Percentiles rank a stretch among this genome's conserved stretches.
Evolutionary conservation across 495 filamentous ascomycete species (phyloP).

Genomic region (Letharia lupina): DNA sequence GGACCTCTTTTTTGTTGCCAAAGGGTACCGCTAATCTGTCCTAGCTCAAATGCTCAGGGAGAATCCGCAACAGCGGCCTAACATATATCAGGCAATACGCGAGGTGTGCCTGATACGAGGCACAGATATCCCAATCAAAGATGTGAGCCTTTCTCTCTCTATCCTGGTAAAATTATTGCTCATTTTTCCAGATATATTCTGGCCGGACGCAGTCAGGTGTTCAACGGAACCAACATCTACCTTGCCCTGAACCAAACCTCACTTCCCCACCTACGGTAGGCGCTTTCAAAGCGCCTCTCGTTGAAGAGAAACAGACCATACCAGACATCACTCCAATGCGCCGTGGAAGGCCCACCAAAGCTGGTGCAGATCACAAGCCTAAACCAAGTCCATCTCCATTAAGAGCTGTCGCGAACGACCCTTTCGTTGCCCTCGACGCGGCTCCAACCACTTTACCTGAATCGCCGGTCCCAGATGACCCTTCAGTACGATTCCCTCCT

Average conservation of each 20-base stretch:
- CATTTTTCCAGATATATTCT: constrained; percentile 64
- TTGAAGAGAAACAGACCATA: constrained; percentile 59
- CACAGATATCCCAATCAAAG: constrained; percentile 79
- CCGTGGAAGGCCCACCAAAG: constrained; percentile 67
- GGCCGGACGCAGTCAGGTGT: constrained; percentile 55
- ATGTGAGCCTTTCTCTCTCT: constrained; percentile 50
- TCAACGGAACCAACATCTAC: constrained; percentile 53
- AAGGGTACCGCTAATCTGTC: constrained; percentile 11
- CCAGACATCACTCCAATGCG: constrained; percentile 95
- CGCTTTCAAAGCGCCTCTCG: constrained; percentile 56
- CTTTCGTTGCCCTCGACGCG: constrained; percentile 80
- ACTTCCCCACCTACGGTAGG: constrained; percentile 57
- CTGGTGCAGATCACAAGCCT: constrained; percentile 35
- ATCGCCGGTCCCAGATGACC: constrained; percentile 52
- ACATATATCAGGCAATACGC: constrained; percentile 83
- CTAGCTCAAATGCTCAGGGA: constrained; percentile 89
- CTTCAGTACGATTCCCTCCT: constrained; percentile 78
- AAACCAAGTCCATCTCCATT: constrained; percentile 69
- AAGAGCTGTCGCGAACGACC: constrained; percentile 64
- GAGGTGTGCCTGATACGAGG: constrained; percentile 86
- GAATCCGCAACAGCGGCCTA: constrained; percentile 71
- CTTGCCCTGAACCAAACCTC: constrained; percentile 42
- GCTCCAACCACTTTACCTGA: constrained; percentile 41
- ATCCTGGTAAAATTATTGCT: constrained; percentile 11
- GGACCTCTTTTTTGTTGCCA: constrained; percentile 24